These are phyloP conservation scores for Tolypocladium tundrense DNA, from an alignment of 2,329 filamentous ascomycete species.

Conservation along the genomic window DNA sequence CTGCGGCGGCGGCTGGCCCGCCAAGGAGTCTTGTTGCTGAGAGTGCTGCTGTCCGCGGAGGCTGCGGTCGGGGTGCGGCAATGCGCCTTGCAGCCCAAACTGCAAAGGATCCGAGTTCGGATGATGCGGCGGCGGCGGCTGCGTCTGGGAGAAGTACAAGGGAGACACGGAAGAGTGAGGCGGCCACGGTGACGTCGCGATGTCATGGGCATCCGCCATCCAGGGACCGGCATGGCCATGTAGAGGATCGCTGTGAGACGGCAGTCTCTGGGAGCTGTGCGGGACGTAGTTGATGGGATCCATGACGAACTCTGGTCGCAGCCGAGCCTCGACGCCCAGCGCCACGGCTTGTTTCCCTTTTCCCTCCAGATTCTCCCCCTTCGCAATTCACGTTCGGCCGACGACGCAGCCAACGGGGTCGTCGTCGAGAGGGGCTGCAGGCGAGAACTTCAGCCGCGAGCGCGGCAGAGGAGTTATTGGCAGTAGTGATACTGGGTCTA, in stretches of 20 bases:
- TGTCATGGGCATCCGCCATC: not conserved
- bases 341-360: not conserved
- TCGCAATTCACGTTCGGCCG: not conserved
- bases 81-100: slow-evolving; percentile 8
- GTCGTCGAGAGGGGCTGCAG: not conserved
- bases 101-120: slow-evolving; percentile 11
- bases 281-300: slow-evolving; percentile 23
- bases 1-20: not conserved
- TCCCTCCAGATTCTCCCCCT: not conserved
- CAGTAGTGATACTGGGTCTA: not conserved
- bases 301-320: slow-evolving; percentile 7
- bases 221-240: slow-evolving; percentile 4
- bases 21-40: slow-evolving; percentile 6
- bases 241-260: slow-evolving; percentile 1
- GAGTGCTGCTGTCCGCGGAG: slow-evolving; percentile 6
- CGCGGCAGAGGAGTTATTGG: not conserved
- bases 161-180: slow-evolving; percentile 3
- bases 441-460: not conserved
- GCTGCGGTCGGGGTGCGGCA: slow-evolving; percentile 12
- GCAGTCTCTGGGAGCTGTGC: slow-evolving; percentile 10
- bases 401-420: not conserved
- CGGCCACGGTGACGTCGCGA: not conserved
- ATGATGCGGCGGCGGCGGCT: slow-evolving; percentile 6
- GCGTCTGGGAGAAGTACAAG: slow-evolving; percentile 10
- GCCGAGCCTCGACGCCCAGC: not conserved